Evolutionary conservation across 2,329 filamentous ascomycete genomes (phyloP).

Genomic region (Plectosphaerella plurivora): DNA sequence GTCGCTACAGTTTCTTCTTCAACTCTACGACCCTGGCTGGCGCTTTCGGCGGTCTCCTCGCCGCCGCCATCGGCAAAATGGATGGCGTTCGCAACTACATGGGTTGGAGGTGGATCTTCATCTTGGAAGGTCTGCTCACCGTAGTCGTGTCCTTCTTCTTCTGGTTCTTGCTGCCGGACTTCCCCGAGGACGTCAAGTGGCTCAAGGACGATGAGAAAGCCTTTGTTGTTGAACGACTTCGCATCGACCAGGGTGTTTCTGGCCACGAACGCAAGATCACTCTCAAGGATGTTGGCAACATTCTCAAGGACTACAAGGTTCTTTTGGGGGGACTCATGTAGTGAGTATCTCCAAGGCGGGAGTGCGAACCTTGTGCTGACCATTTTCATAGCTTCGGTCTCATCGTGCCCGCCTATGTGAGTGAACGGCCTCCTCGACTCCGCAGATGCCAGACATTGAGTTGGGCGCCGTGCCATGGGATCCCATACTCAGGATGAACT

Average conservation of each 20-base stretch:
- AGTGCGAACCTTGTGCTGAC: not conserved
- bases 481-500: too few species aligned
- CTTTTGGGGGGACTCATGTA: slow-evolving; percentile 77
- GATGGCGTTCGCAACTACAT: slow-evolving; percentile 61
- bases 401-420: slow-evolving; percentile 66
- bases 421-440: not conserved
- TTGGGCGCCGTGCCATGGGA: too few species aligned
- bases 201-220: slow-evolving; percentile 63
- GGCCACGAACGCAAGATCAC: slow-evolving; percentile 60
- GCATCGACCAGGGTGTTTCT: slow-evolving; percentile 63
- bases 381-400: slow-evolving; percentile 52
- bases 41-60: slow-evolving; percentile 18
- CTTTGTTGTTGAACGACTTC: slow-evolving; percentile 63
- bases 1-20: slow-evolving; percentile 93
- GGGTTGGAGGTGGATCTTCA: slow-evolving; percentile 82
- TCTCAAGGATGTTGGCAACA: slow-evolving; percentile 51
- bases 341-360: not conserved
- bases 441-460: too few species aligned
- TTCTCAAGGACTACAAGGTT: slow-evolving; percentile 72
- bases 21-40: slow-evolving; percentile 58
- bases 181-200: slow-evolving; percentile 73
- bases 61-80: slow-evolving; percentile 62
- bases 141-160: slow-evolving; percentile 57
- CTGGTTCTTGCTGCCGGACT: slow-evolving; percentile 68
- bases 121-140: slow-evolving; percentile 68